Percentiles rank a stretch among this genome's conserved stretches.
phyloP scores from a whole-genome alignment of 2,329 filamentous ascomycete genomes.

The Aquanectria penicillioides region DNA sequence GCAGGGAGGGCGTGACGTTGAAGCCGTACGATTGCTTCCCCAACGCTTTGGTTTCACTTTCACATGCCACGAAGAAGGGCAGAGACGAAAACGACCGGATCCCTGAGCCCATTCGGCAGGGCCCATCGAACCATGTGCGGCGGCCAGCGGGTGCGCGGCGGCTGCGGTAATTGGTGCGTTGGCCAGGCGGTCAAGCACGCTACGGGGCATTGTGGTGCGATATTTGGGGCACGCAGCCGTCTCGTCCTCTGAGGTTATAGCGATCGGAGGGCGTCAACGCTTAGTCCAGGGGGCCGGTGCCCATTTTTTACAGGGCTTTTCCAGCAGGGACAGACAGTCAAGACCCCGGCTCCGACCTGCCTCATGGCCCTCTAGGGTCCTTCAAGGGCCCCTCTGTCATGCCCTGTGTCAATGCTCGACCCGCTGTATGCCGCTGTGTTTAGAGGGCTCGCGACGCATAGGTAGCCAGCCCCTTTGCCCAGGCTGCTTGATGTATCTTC shows the following conservation, averaged over 20 bases:
- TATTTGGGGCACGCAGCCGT: conserved; percentile 7
- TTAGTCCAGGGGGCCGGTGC: conserved; percentile 2
- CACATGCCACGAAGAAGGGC: conserved; percentile 13
- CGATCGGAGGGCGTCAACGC: not conserved
- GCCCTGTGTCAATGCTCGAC: not conserved
- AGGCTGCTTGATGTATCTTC: no score
- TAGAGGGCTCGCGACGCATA: no score
- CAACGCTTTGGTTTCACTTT: conserved; percentile 21
- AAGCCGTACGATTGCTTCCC: conserved; percentile 22
- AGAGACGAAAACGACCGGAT: conserved; percentile 21
- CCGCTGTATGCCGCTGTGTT: no score
- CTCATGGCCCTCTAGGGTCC: no score
- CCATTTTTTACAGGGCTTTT: not conserved
- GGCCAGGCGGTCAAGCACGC: conserved; percentile 21
- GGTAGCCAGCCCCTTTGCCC: no score
- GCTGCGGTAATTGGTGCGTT: conserved; percentile 10
- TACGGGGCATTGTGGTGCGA: conserved; percentile 23
- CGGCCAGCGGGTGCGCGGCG: conserved; percentile 3
- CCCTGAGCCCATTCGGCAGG: conserved; percentile 22
- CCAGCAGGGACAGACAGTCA: not conserved
- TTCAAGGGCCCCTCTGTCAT: no score
- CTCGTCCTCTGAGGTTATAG: conserved; percentile 7
- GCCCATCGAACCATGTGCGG: conserved; percentile 24
- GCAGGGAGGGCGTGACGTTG: not conserved
- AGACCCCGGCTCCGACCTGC: no score